Conservation (phyloP, 129 eudicot genomes). For the Kitagawia praeruptora region DNA sequence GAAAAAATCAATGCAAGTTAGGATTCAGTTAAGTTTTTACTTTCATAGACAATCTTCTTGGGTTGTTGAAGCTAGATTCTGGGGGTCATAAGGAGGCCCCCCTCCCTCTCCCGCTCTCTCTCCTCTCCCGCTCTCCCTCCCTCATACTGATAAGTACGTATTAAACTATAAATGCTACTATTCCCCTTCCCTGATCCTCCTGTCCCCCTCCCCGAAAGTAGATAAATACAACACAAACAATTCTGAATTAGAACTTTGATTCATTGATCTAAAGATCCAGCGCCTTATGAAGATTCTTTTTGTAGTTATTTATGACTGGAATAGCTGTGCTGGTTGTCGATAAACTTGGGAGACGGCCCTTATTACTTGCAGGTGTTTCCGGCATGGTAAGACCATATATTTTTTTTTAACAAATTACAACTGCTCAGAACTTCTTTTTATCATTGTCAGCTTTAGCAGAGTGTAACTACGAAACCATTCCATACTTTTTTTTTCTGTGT, state of each 20-base stretch:
- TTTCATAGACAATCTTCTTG: slow-evolving; percentile 43
- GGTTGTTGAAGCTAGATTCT: slow-evolving; percentile 60
- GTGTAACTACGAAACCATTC: not conserved
- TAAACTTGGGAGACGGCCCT: slow-evolving; percentile 92
- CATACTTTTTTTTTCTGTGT: slow-evolving; percentile 3
- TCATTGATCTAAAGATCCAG: not conserved
- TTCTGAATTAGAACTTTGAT: not conserved
- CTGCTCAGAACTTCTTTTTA: not conserved
- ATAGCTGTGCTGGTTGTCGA: slow-evolving; percentile 79
- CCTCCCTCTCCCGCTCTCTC: not conserved
- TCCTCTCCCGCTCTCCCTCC: no score
- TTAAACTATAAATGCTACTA: not conserved
- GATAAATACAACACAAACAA: not conserved
- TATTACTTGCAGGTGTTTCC: slow-evolving; percentile 92
- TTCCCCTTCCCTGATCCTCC: not conserved
- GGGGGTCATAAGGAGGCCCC: not conserved
- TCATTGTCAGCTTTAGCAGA: not conserved
- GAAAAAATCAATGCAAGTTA: no score
- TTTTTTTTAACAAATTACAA: not conserved
- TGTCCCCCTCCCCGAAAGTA: not conserved
- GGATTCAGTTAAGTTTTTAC: no score
- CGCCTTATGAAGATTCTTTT: not conserved
- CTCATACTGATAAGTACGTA: not conserved
- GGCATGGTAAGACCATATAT: slow-evolving; percentile 60
- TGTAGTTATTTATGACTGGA: slow-evolving; percentile 85